Base-by-base conservation (phyloP, 768 basidiomycete species). In the Lactifluus subvellereus region DNA sequence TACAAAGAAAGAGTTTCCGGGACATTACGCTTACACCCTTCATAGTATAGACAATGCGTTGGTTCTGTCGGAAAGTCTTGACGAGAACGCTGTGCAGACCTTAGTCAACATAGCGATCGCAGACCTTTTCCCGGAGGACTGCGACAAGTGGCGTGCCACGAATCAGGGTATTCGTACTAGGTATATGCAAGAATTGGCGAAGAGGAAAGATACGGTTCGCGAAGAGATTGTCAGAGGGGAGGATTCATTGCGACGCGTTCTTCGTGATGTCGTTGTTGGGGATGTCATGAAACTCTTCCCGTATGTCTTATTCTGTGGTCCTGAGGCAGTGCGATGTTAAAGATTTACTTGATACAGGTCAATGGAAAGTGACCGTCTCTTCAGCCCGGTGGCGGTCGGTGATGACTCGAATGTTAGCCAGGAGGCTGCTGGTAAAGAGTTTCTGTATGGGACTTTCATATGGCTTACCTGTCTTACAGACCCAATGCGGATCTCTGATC, bases 1-100 rank as follows among this genome's bases (percentile, higher is more conserved):
- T 54, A 32, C 35, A 45, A 6, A 70, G 74, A n/a, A 5, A 1
- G 10, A 0, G 16, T 9, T 11, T 32, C 22, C 6, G 35, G 5
- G 16, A 18, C 37, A 8, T 18, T 1, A 8, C 10, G 3, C 33
- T 53, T 4, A 45, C n/a, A 10, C 1, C 7, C 16, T 16, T 37
- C 22, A 35, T n/a, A 58, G 61, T 4, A 27, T 16, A 2, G 35
- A 38, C 3, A 48, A 53, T 13, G 8, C 42, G 1, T 1, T 62
- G 8, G 35, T 57, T 10, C n/a, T 62, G 16, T 62, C 61, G 0
- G 61, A 62, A 10, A 7, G 0, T 6, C 61, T 62, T 13, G 51
- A 38, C 18, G 56, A 57, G 27, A 16, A 40, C 1, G 56, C 50
- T 4, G 37, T 62, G 13, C 42, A 9, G 35, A 40, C 32, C 22